Evolutionary conservation across 2,329 filamentous ascomycete species (phyloP), one percentile per base, ranked within the genome.

Genomic region (Colletotrichum orchidophilum): DNA sequence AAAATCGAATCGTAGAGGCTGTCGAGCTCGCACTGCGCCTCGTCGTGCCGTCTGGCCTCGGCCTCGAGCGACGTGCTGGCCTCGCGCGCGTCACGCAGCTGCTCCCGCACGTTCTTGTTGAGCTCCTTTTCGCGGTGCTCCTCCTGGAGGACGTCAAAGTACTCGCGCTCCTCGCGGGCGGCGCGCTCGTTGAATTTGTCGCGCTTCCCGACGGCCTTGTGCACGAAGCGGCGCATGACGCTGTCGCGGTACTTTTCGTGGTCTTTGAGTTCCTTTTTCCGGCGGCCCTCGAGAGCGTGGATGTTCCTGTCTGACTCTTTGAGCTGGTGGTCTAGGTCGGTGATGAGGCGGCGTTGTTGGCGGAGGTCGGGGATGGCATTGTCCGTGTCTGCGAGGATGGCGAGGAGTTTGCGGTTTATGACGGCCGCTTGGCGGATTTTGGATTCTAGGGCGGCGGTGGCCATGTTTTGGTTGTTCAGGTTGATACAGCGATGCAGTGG

Each of bases 101-200:
- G 82, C 1, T 61, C 61, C 5, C 79, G 77, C 3, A 89, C 75
- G 62, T 80, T 79, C 1, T 81, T 79, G 46, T 84, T 81, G 59
- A 82, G 75, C 49, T 84, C 81, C 55, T 83, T 82, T 52, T 84
- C 83, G 27, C 84, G 80, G 27, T 86, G 81, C 68, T 86, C 81
- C 33, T 83, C 78, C 70, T 88, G 84, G 57, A 88, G 81, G 0
- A 84, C 87, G 55, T 87, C 83, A 29, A 87, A 82, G 76, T 88
- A 90, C 72, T 89, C 87, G 53, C 80, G 78, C 76, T 90, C 87
- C 76, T 89, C 87, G 72, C 86, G 87, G 59, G 83, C 82, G 15
- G 86, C 85, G 60, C 81, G 83, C n/a, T 82, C 81, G 18, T 81
- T 78, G 73, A 87, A 87, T 61, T 84, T 83, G n/a, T 83, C 84